Base-by-base conservation (phyloP, 768 basidiomycete species). In the Leccinum arenicola region DNA sequence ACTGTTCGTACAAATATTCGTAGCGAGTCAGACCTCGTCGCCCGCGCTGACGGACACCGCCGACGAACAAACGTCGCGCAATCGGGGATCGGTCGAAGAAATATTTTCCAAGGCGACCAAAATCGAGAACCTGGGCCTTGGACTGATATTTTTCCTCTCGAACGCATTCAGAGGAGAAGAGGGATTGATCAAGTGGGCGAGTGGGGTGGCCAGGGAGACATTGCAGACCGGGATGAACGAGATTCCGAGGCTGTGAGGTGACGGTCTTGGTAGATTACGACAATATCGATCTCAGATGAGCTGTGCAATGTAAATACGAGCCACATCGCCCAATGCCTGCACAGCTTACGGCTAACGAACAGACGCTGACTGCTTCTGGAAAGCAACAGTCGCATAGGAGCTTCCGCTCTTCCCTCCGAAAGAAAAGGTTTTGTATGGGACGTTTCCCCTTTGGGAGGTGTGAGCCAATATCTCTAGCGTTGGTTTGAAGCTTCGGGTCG, bases 331-430 rank as follows among this genome's bases (percentile, higher is more conserved):
- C 5, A 55, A 38, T 15, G 15, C 7, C 7, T 38, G 36, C 15
- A 27, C 14, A 49, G 21, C 6, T 21, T 9, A 21, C 14, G n/a
- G 43, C 12, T 61, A 63, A 15, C 19, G 25, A 4, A 48, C 21
- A 15, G 23, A 61, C 43, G 53, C 31, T n/a, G 57, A 40, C 21
- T 47, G 54, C 59, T 80, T 82, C 55, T 78, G 79, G 67, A 94
- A 93, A 33, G 91, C 91, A 17, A 91, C 81, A 53, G 82, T 91
- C 1, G 89, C 82, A 61, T 82, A 82, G 6, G 80, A 74, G 61
- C 86, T 92, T 3, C 92, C 91, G 40, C 76, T 86, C 57, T 81
- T 80, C n/a, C 92, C 92, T 5, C 89, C 91, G 60, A 88, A 94
- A 9, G 82, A 86, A 71, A 83, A 88, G 14, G 80, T 83, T n/a